phyloP scores from a whole-genome alignment of 2,329 filamentous ascomycete genomes.

The Calonectria montana region DNA sequence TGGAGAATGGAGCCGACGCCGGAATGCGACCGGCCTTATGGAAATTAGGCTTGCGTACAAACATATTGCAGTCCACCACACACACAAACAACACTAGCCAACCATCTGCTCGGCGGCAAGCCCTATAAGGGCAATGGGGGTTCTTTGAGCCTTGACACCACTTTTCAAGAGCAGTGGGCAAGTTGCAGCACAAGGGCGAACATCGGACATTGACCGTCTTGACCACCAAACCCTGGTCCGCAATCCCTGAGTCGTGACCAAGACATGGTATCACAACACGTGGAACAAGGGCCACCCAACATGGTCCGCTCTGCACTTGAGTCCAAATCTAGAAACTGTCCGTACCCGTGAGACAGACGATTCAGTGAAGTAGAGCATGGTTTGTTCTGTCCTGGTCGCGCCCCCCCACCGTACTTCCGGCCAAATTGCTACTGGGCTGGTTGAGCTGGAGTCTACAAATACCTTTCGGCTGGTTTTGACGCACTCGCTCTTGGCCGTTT shows the following conservation, averaged over 20 bases:
- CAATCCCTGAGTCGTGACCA: slow-evolving; percentile 8
- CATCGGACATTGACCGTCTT: slow-evolving; percentile 18
- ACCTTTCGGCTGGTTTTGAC: neutral
- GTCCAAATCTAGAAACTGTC: slow-evolving; percentile 31
- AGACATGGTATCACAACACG: slow-evolving; percentile 23
- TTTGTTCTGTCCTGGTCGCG: neutral
- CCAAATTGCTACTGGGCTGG: neutral
- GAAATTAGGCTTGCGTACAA: neutral
- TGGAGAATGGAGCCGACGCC: neutral
- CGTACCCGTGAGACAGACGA: slow-evolving; percentile 20
- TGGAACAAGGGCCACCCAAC: slow-evolving; percentile 26
- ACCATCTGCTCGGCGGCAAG: neutral
- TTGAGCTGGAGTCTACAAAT: neutral
- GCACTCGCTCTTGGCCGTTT: neutral
- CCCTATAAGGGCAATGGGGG: neutral
- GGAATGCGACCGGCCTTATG: neutral
- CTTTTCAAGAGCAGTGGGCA: neutral
- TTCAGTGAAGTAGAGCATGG: slow-evolving; percentile 14
- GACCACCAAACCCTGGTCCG: slow-evolving; percentile 16
- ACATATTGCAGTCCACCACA: neutral
- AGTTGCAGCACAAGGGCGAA: neutral
- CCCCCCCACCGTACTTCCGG: neutral
- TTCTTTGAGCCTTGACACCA: neutral
- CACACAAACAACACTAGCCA: neutral
- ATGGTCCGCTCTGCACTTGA: slow-evolving; percentile 30